A percentile compares a stretch with the other conserved stretches of the same genome.
Conservation (phyloP, 2,329 filamentous ascomycete genomes). For the Chaetoscypha palmicola region DNA sequence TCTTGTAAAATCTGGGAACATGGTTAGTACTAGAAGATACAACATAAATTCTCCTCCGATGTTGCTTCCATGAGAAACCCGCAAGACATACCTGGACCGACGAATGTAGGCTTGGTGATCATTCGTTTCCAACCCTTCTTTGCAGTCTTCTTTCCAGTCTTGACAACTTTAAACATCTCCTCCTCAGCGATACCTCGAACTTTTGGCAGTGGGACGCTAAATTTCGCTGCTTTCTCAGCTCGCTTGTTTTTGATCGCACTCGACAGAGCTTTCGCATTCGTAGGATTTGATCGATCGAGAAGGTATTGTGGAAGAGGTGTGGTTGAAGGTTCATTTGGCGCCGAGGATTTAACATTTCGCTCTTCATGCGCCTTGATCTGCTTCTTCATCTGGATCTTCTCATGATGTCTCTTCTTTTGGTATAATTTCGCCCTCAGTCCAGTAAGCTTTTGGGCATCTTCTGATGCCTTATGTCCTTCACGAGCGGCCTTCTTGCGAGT, state of each 20-base stretch:
- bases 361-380: constrained; percentile 91
- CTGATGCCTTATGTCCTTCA: constrained; percentile 79
- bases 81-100: constrained; percentile 61
- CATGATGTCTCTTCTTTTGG: constrained; percentile 86
- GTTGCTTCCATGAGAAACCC: not conserved
- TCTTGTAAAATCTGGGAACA: constrained; percentile 65
- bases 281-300: constrained; percentile 65
- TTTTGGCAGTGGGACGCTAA: constrained; percentile 86
- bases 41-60: not conserved
- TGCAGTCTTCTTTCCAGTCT: constrained; percentile 88
- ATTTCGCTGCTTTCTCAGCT: constrained; percentile 87
- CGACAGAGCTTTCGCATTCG: constrained; percentile 61
- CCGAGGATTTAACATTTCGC: constrained; percentile 83
- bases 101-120: constrained; percentile 74
- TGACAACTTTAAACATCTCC: constrained; percentile 96
- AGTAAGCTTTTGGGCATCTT: constrained; percentile 88
- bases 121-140: constrained; percentile 65
- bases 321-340: constrained; percentile 68
- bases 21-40: constrained; percentile 1
- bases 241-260: constrained; percentile 90
- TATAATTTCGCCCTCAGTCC: constrained; percentile 89
- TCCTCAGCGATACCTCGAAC: constrained; percentile 90
- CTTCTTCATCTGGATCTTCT: constrained; percentile 99
- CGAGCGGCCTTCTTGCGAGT: constrained; percentile 79
- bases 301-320: constrained; percentile 88